A percentile compares a stretch with the other conserved stretches of the same genome.
Evolutionary conservation across 1,284 basidiomycete species (phyloP).

Genomic region (Cryptococcus sp.): DNA sequence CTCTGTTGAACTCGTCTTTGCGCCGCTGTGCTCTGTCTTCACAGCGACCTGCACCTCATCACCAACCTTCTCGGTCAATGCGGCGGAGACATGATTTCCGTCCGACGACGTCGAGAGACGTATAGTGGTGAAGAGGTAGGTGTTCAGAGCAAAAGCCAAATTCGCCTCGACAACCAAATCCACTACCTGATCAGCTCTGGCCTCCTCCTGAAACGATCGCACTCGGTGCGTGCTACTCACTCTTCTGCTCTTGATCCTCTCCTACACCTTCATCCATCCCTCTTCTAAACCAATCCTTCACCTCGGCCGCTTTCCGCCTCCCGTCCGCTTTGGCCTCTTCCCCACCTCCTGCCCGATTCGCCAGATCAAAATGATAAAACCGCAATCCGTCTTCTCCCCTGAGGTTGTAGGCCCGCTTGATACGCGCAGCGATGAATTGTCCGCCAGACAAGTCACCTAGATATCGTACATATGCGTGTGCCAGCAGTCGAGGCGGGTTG

Average conservation of each 20-base stretch:
- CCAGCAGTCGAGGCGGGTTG: too few species aligned
- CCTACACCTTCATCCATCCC: constrained; percentile 63
- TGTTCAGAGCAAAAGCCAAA: constrained; percentile 63
- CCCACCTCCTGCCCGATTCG: constrained; percentile 30
- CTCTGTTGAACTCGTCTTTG: too few species aligned
- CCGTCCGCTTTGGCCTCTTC: constrained; percentile 50
- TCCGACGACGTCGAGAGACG: constrained; percentile 9
- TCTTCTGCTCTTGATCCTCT: constrained; percentile 54
- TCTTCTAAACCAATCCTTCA: constrained; percentile 70
- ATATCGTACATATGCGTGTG: constrained; percentile 77
- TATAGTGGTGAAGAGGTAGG: constrained; percentile 57
- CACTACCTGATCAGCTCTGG: constrained; percentile 32
- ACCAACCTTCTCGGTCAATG: too few species aligned
- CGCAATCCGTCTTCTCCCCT: constrained; percentile 53
- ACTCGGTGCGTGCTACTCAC: too few species aligned
- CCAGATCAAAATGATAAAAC: constrained; percentile 68
- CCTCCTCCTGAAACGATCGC: not conserved
- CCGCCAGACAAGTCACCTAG: constrained; percentile 81
- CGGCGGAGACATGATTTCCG: too few species aligned
- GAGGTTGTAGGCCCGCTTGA: constrained; percentile 63
- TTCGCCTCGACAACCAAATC: constrained; percentile 60
- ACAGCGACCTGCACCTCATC: too few species aligned
- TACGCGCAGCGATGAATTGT: constrained; percentile 61
- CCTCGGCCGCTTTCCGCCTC: constrained; percentile 54
- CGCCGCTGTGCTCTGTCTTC: too few species aligned